A percentile compares a stretch with the other conserved stretches of the same genome.
Conservation (phyloP, 2,329 filamentous ascomycete genomes). For the Colletotrichum camelliae region DNA sequence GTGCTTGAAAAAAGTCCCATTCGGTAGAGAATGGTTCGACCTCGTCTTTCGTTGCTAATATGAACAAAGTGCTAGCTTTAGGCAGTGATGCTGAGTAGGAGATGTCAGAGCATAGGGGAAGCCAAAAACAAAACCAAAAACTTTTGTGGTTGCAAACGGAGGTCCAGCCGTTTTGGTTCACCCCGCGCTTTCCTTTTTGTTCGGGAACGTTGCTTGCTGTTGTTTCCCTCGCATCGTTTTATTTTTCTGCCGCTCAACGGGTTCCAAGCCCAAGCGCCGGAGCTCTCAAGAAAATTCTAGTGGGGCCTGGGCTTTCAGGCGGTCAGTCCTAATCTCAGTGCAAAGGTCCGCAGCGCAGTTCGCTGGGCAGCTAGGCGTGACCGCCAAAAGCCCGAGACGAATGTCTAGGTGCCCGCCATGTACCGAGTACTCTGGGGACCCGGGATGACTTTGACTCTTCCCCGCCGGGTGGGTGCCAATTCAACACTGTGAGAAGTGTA, state of each 20-base stretch:
- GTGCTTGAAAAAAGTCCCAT: not conserved
- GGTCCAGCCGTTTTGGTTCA: not conserved
- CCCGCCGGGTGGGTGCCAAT: not conserved
- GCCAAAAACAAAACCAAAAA: not conserved
- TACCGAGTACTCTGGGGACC: not conserved
- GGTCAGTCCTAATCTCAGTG: not conserved
- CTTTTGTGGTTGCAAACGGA: not conserved
- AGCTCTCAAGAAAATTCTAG: constrained; percentile 8
- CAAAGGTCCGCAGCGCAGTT: not conserved
- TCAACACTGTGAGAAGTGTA: not conserved
- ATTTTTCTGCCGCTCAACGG: not conserved
- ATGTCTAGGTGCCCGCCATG: not conserved
- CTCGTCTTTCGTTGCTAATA: not conserved
- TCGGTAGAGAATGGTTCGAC: not conserved
- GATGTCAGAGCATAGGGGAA: not conserved
- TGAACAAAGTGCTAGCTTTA: not conserved
- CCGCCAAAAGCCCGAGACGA: not conserved
- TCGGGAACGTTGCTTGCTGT: not conserved
- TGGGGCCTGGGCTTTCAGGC: not conserved
- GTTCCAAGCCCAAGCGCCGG: not conserved
- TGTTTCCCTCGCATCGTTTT: not conserved
- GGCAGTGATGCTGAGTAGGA: not conserved
- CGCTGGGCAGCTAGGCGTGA: not conserved
- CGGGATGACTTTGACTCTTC: not conserved
- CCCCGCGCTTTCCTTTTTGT: not conserved